Conservation (phyloP, 2,329 filamentous ascomycete genomes). For the Diplodia scrobiculata region DNA sequence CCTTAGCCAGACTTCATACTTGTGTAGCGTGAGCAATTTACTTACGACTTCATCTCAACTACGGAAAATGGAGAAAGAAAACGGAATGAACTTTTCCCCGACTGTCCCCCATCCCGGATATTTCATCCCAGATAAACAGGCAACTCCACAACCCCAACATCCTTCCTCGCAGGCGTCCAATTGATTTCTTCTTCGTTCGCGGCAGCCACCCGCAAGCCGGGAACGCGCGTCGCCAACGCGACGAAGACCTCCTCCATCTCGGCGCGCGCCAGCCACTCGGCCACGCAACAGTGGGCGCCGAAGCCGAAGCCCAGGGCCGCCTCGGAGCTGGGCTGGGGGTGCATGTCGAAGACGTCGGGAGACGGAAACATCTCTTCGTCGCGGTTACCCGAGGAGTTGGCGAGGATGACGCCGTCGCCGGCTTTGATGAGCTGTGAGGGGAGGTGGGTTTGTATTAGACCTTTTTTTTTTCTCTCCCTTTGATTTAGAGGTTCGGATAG, state of each 20-base stretch:
- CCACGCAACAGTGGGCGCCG: constrained; percentile 53
- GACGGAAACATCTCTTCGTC: constrained; percentile 41
- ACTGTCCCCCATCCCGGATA: too few relatives aligned
- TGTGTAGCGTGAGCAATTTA: too few relatives aligned
- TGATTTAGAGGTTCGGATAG: too few relatives aligned
- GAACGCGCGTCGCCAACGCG: constrained; percentile 48
- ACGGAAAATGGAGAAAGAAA: too few relatives aligned
- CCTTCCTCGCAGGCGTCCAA: constrained; percentile 45
- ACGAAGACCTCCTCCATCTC: constrained; percentile 52
- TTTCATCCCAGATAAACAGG: constrained; percentile 35
- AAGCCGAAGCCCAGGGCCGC: constrained; percentile 46
- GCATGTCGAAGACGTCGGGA: constrained; percentile 47
- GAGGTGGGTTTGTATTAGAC: background rate
- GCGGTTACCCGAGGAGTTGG: constrained; percentile 53
- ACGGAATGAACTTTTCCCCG: too few relatives aligned
- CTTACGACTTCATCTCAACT: too few relatives aligned
- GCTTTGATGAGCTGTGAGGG: constrained; percentile 42
- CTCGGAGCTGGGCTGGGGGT: constrained; percentile 41
- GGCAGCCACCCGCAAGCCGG: constrained; percentile 45
- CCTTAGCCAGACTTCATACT: too few relatives aligned
- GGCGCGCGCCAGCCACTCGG: constrained; percentile 49
- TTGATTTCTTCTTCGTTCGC: constrained; percentile 46
- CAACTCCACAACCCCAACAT: constrained; percentile 49
- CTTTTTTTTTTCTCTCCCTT: too few relatives aligned
- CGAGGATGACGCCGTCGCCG: constrained; percentile 53